A percentile compares a stretch with the other conserved stretches of the same genome.
These are phyloP conservation scores for Croton laevigatus DNA, from an alignment of 441 rosid species.

Conservation along the genomic window DNA sequence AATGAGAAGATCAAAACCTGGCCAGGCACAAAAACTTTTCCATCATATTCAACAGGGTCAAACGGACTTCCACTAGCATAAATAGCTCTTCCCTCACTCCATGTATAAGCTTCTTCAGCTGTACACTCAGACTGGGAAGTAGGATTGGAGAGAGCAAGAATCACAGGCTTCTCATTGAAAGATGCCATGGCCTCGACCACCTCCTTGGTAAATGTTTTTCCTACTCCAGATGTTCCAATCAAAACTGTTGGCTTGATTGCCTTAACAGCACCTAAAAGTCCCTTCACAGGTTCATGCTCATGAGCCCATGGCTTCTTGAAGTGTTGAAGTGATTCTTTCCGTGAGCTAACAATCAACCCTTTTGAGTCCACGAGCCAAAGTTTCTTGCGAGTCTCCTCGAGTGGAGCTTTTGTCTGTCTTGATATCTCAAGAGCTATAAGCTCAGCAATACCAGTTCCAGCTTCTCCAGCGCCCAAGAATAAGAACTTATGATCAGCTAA, in stretches of 20 bases:
- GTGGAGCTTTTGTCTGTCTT: slow-evolving; percentile 56
- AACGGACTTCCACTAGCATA: slow-evolving; percentile 98
- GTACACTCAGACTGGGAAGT: slow-evolving; percentile 98
- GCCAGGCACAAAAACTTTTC: slow-evolving; percentile 73
- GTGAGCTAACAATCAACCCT: slow-evolving; percentile 79
- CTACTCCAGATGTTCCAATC: slow-evolving; percentile 94
- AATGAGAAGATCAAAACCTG: slow-evolving; percentile 50
- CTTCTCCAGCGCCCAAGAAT: slow-evolving; percentile 95
- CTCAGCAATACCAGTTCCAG: slow-evolving; percentile 92
- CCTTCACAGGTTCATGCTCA: slow-evolving; percentile 65
- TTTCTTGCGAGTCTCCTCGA: slow-evolving; percentile 74
- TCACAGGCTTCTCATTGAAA: slow-evolving; percentile 79
- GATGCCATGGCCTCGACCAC: slow-evolving; percentile 89
- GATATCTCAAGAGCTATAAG: slow-evolving; percentile 84
- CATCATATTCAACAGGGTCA: slow-evolving; percentile 71
- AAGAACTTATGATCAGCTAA: slow-evolving; percentile 73
- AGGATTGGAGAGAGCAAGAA: slow-evolving; percentile 93
- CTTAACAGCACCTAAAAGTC: slow-evolving; percentile 69
- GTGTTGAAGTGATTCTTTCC: slow-evolving; percentile 85
- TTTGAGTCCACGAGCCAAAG: slow-evolving; percentile 95
- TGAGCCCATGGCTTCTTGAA: slow-evolving; percentile 98
- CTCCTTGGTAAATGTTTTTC: slow-evolving; percentile 84
- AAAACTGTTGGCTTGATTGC: slow-evolving; percentile 91
- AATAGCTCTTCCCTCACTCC: slow-evolving; percentile 94
- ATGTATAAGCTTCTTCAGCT: slow-evolving; percentile 94